Evolutionary conservation across 2,329 filamentous ascomycete species (phyloP).

Genomic region (Pseudocercospora cruenta): DNA sequence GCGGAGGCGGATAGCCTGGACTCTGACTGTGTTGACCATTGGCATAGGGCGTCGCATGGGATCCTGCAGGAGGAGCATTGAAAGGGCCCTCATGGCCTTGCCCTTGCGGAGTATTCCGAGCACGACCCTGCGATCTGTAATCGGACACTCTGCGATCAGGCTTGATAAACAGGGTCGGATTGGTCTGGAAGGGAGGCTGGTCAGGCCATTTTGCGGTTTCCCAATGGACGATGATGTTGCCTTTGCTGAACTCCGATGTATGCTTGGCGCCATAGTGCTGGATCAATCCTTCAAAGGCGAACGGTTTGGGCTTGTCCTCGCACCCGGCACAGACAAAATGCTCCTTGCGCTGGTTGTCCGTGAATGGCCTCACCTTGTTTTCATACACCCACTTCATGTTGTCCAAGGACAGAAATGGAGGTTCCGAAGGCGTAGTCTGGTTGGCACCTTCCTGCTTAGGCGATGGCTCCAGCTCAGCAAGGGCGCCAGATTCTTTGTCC

Average conservation of each 20-base stretch:
- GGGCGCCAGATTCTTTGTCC: conserved; percentile 31
- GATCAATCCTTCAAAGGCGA: conserved; percentile 76
- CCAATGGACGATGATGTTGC: conserved; percentile 77
- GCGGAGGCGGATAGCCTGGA: background rate
- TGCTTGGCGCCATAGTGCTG: conserved; percentile 87
- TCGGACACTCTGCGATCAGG: conserved; percentile 23
- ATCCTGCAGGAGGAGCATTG: conserved; percentile 10
- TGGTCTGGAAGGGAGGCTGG: conserved; percentile 69
- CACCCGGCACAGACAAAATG: conserved; percentile 71
- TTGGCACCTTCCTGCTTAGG: conserved; percentile 16
- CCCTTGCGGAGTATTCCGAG: conserved; percentile 25
- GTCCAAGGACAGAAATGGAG: conserved; percentile 65
- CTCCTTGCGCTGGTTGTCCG: conserved; percentile 68
- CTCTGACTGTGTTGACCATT: conserved; percentile 17
- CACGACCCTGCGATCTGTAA: conserved; percentile 15
- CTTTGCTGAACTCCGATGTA: conserved; percentile 68
- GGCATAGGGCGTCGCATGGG: conserved; percentile 17
- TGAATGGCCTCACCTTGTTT: conserved; percentile 71
- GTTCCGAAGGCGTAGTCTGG: conserved; percentile 26
- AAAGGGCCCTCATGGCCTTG: conserved; percentile 10
- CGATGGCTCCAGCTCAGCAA: conserved; percentile 26
- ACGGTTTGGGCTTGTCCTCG: conserved; percentile 66
- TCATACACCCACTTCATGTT: conserved; percentile 89
- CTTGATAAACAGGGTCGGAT: conserved; percentile 44
- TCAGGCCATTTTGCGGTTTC: conserved; percentile 76